These are phyloP conservation scores for Boletus subparvulus DNA, from an alignment of 768 basidiomycete species.

Conservation along the genomic window DNA sequence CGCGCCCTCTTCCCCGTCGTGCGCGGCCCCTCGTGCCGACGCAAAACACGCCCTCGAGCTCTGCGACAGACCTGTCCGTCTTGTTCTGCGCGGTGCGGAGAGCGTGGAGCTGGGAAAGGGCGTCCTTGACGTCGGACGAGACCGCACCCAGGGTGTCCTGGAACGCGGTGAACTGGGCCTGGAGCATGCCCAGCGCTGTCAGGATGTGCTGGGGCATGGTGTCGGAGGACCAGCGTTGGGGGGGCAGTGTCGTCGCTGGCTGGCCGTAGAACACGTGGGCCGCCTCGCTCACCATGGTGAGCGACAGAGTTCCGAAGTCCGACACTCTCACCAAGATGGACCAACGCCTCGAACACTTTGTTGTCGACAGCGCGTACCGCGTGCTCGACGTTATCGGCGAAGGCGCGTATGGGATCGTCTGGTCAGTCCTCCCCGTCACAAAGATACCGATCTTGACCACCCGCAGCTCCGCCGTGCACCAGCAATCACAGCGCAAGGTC, in stretches of 20 bases:
- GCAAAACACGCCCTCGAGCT: slow-evolving; percentile 17
- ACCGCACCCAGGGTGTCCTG: slow-evolving; percentile 8
- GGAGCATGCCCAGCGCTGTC: slow-evolving; percentile 6
- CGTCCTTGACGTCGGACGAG: slow-evolving; percentile 14
- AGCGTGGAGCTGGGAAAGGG: slow-evolving; percentile 16
- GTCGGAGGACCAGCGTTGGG: too few species aligned
- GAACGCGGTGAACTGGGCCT: slow-evolving; percentile 15
- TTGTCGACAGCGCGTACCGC: slow-evolving; percentile 59
- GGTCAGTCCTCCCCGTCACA: too few species aligned
- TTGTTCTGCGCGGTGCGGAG: slow-evolving; percentile 15
- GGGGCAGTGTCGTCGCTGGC: too few species aligned
- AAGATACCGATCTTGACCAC: too few species aligned
- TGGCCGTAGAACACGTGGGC: too few species aligned
- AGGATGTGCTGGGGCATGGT: not conserved
- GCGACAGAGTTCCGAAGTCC: slow-evolving; percentile 21
- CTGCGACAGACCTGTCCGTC: slow-evolving; percentile 5
- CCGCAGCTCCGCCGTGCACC: slow-evolving; percentile 76
- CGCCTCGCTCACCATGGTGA: not conserved
- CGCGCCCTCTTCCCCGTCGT: not conserved
- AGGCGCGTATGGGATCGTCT: slow-evolving; percentile 93
- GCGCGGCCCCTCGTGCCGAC: not conserved
- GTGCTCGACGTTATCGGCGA: slow-evolving; percentile 88
- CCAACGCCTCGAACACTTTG: slow-evolving; percentile 43
- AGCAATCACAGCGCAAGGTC: slow-evolving; percentile 76
- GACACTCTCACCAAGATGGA: slow-evolving; percentile 25